Percentiles rank a stretch among this genome's conserved stretches.
Conservation (phyloP, 371 early-diverging fungal genomes). For the Smittium mucronatum region DNA sequence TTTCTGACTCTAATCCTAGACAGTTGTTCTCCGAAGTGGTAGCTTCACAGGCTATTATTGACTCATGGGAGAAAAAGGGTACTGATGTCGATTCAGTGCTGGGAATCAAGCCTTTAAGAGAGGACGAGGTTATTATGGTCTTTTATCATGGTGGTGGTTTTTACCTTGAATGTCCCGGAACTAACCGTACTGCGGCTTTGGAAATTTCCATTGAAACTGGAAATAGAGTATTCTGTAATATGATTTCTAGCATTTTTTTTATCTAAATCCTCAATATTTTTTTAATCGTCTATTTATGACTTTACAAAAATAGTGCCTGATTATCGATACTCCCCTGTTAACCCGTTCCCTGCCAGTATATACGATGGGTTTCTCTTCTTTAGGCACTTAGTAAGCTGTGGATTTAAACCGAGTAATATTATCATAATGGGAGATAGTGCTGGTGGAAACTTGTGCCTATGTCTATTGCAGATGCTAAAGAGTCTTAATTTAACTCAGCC, state of each 20-base stretch:
- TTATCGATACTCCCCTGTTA: constrained; percentile 70
- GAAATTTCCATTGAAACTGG: constrained; percentile 8
- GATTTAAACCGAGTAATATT: constrained; percentile 46
- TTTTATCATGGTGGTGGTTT: constrained; percentile 62
- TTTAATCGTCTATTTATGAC: not conserved
- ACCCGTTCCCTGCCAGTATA: constrained; percentile 68
- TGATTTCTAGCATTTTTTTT: no score
- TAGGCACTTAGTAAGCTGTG: constrained; percentile 40
- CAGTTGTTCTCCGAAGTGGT: constrained; percentile 8
- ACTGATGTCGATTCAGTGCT: constrained; percentile 5
- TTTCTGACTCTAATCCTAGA: not conserved
- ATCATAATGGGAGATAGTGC: constrained; percentile 72
- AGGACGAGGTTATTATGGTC: constrained; percentile 24
- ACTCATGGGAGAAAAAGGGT: not conserved
- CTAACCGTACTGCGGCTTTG: constrained; percentile 23
- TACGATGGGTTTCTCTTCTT: constrained; percentile 68
- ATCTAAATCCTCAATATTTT: no score
- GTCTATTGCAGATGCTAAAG: constrained; percentile 13
- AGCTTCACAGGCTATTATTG: not conserved
- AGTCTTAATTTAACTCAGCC: not conserved
- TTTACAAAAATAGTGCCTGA: constrained; percentile 31
- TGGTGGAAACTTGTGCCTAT: constrained; percentile 43
- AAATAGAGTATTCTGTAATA: constrained; percentile 11
- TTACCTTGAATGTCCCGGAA: constrained; percentile 31
- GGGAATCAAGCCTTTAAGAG: constrained; percentile 10